Percentiles rank a stretch among this genome's conserved stretches.
phyloP scores from a whole-genome alignment of 257 asterid genomes.

The Solanum habrochaites region DNA sequence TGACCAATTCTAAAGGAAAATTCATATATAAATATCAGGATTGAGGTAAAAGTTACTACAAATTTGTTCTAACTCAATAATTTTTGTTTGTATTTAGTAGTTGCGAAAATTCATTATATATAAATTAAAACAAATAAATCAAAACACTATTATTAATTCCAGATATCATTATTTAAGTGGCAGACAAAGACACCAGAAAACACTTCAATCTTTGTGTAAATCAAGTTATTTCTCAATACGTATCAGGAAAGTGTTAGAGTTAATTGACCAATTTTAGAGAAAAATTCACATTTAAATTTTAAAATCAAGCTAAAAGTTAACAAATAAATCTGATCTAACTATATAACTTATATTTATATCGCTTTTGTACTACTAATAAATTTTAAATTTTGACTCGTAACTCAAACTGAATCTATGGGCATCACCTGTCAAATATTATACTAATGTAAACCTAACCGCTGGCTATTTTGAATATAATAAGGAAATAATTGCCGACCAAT shows the following conservation, averaged over 20 bases:
- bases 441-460: neutral
- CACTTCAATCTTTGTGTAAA: neutral
- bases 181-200: neutral
- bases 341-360: neutral
- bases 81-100: no score
- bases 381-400: neutral
- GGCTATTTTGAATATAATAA: neutral
- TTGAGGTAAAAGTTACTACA: no score
- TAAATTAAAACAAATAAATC: no score
- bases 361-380: neutral
- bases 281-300: neutral
- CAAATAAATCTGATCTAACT: no score
- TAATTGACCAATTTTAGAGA: neutral
- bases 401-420: neutral
- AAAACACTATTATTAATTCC: no score
- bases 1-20: neutral
- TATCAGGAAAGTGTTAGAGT: neutral
- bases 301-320: neutral
- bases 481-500: neutral
- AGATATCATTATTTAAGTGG: neutral
- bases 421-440: neutral
- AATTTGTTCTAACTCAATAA: no score
- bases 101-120: no score
- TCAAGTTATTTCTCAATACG: neutral
- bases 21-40: no score